Conservation (phyloP, 2,329 filamentous ascomycete genomes). For the Penicillium sclerotigenum region DNA sequence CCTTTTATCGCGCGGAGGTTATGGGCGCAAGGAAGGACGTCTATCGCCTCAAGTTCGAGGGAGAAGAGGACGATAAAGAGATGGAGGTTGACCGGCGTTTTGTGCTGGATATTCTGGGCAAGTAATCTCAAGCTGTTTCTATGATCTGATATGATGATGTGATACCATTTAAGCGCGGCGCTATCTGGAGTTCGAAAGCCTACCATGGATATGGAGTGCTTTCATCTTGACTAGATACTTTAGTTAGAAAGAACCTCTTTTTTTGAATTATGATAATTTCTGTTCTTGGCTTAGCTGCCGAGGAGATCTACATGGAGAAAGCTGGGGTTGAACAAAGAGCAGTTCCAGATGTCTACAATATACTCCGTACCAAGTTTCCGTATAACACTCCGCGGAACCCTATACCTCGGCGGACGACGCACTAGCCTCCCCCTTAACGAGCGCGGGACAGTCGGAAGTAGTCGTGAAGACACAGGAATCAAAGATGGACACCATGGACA, state of each 20-base stretch:
- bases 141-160: conserved; percentile 25
- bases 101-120: conserved; percentile 67
- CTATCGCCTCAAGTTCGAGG: conserved; percentile 68
- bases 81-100: conserved; percentile 73
- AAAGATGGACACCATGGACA: no score
- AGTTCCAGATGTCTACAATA: neutral
- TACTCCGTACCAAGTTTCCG: conserved; percentile 31
- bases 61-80: conserved; percentile 69
- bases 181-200: conserved; percentile 20
- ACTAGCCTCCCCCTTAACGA: conserved; percentile 50
- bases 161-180: conserved; percentile 31
- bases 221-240: conserved; percentile 8
- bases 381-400: conserved; percentile 46
- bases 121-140: conserved; percentile 26
- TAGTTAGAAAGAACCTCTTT: conserved; percentile 2
- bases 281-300: conserved; percentile 6
- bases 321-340: neutral
- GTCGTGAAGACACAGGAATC: conserved; percentile 53
- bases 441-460: conserved; percentile 58
- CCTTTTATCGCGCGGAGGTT: conserved; percentile 80
- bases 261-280: neutral
- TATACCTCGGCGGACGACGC: conserved; percentile 46
- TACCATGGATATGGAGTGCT: conserved; percentile 6
- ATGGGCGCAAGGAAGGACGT: conserved; percentile 61
- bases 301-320: neutral